Evolutionary conservation across 1,139 yeast genomes (phyloP), one percentile per base, ranked within the genome.

Genomic region (Diutina siamensis): DNA sequence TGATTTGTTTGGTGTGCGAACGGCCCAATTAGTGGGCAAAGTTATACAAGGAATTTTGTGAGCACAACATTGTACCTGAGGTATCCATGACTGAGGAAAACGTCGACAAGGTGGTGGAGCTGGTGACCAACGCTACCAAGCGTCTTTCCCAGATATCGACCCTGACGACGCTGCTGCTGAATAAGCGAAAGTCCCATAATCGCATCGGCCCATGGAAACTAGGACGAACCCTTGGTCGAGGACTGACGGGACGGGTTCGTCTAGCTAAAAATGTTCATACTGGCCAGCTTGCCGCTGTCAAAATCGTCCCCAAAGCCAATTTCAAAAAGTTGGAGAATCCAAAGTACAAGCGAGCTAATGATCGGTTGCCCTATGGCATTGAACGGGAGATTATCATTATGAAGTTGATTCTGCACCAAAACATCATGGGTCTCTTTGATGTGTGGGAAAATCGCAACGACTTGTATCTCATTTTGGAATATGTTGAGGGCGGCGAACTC

Each of bases 361-460:
- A 76, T 31, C 74, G 82, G 10, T 70, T 86, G 48, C 94, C 95
- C 10, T 87, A 89, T 57, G 97, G 98, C 20, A 89, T 94, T 46
- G 98, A 94, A 64, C 74, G 98, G 51, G 99, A 92, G 61, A 94
- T 92, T 54, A 88, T 92, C 57, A 87, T 87, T 79, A 76, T 76
- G 82, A 92, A 92, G 62, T 72, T 92, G 49, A 78, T 94, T 44
- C 85, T 87, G 51, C 98, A 92, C 61, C 89, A 94, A 18, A 92
- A 92, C 60, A 94, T 92, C 47, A 79, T 92, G 83, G 88, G 94
- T n/a, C 70, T 92, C 44, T 92, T 86, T 61, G 99, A 92, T 57
- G 99, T 94, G 40, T 92, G 98, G 98, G 98, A 94, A 63, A 92
- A 94, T 57, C 85, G 87, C 56, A 88, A 94, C 52, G 97, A 89